Conservation (phyloP, 139 green algal genomes). For the Picochlorum sp. region DNA sequence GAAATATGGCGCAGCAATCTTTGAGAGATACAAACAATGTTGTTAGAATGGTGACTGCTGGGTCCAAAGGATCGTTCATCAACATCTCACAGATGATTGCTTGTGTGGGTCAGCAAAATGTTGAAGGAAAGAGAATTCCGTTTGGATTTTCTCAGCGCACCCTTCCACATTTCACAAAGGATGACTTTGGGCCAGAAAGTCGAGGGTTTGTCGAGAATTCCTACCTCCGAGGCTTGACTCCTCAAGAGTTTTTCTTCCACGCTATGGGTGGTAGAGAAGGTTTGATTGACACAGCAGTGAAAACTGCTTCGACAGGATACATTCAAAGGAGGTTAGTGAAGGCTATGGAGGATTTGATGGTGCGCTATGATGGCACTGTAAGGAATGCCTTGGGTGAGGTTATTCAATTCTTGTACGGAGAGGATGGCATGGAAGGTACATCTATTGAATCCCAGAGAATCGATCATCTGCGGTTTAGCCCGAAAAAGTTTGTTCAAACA, state of each 20-base stretch:
- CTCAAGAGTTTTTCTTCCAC: slow-evolving; percentile 99
- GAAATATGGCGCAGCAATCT: slow-evolving; percentile 68
- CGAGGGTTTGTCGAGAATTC: slow-evolving; percentile 98
- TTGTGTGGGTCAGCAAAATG: slow-evolving; percentile 99
- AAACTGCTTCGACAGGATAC: slow-evolving; percentile 86
- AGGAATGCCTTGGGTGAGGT: slow-evolving; percentile 80
- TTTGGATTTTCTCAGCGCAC: slow-evolving; percentile 90
- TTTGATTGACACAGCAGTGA: slow-evolving; percentile 98
- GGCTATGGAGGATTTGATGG: slow-evolving; percentile 97
- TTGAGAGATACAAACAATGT: slow-evolving; percentile 95
- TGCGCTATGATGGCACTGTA: slow-evolving; percentile 93
- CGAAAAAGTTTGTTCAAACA: slow-evolving; percentile 38
- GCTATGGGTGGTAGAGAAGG: slow-evolving; percentile 98
- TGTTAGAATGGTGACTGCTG: slow-evolving; percentile 93
- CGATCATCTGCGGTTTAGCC: slow-evolving; percentile 59
- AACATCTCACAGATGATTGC: slow-evolving; percentile 99
- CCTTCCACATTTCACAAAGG: slow-evolving; percentile 94
- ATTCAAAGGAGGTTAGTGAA: slow-evolving; percentile 92
- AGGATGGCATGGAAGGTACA: slow-evolving; percentile 97
- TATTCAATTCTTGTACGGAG: slow-evolving; percentile 98
- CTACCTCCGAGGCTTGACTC: slow-evolving; percentile 90
- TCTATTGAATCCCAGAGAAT: slow-evolving; percentile 86
- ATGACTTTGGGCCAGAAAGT: slow-evolving; percentile 92
- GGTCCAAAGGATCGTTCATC: slow-evolving; percentile 97
- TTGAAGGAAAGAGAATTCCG: slow-evolving; percentile 98